phyloP scores from a whole-genome alignment of 1,284 basidiomycete genomes.

The Trichosporon asahii region DNA sequence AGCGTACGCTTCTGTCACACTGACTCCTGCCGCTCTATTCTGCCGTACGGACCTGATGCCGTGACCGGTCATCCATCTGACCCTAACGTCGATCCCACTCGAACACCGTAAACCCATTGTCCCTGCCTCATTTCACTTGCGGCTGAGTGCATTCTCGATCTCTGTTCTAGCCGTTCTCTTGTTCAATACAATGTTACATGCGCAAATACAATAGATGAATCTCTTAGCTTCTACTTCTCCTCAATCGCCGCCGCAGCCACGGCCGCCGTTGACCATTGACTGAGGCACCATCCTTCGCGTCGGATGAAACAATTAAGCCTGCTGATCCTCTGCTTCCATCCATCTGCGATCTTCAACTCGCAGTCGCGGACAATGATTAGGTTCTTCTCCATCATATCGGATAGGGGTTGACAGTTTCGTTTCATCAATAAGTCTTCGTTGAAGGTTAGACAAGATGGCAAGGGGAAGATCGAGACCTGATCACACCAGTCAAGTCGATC shows the following conservation, averaged over 20 bases:
- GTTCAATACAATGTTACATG: conserved; percentile 3
- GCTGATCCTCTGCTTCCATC: background rate
- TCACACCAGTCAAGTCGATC: background rate
- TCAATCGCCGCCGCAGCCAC: background rate
- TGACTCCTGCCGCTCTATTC: background rate
- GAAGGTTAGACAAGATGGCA: background rate
- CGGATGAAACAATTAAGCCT: background rate
- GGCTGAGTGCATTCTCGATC: background rate
- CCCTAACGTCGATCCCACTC: background rate
- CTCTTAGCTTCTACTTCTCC: background rate
- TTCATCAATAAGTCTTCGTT: background rate
- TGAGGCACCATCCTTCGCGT: background rate
- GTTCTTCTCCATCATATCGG: background rate
- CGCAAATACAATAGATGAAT: background rate
- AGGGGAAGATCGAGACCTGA: background rate
- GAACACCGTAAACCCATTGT: background rate
- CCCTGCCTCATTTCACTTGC: background rate
- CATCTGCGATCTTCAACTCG: background rate
- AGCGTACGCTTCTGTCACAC: background rate
- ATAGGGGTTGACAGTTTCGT: background rate
- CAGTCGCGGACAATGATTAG: background rate
- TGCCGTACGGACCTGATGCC: background rate
- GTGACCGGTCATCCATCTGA: background rate
- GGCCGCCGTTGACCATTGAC: background rate
- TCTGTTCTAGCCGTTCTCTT: no score